A percentile compares a stretch with the other conserved stretches of the same genome.
These are phyloP conservation scores for Cutaneotrichosporon arboriforme DNA, from an alignment of 1,284 basidiomycete genomes.

Conservation along the genomic window DNA sequence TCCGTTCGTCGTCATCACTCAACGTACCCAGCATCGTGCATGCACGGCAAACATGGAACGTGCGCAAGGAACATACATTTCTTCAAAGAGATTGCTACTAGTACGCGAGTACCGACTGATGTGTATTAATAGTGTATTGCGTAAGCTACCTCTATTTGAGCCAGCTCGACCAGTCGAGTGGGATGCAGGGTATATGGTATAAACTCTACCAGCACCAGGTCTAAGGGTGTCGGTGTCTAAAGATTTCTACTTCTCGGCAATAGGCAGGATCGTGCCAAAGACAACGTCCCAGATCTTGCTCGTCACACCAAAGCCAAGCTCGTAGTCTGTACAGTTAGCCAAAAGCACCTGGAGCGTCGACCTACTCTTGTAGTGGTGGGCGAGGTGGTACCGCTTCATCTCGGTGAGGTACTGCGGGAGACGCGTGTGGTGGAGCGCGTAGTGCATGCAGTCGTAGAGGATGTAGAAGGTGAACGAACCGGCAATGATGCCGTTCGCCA, in stretches of 20 bases:
- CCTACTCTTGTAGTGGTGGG: slow-evolving; percentile 87
- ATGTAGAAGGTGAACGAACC: slow-evolving; percentile 89
- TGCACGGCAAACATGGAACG: too few species aligned
- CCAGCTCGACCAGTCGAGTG: too few species aligned
- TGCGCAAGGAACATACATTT: too few species aligned
- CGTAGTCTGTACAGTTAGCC: slow-evolving; percentile 59
- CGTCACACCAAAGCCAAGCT: slow-evolving; percentile 95
- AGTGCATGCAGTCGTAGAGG: slow-evolving; percentile 87
- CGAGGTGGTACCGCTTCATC: slow-evolving; percentile 96
- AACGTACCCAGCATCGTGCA: too few species aligned
- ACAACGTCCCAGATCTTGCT: slow-evolving; percentile 93
- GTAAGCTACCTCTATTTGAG: too few species aligned
- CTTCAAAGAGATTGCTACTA: too few species aligned
- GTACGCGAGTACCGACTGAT: too few species aligned
- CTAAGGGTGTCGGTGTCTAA: too few species aligned
- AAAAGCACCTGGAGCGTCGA: slow-evolving; percentile 7
- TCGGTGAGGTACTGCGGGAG: slow-evolving; percentile 81
- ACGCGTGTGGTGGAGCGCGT: slow-evolving; percentile 82
- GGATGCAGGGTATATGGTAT: too few species aligned
- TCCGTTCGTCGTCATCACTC: too few species aligned
- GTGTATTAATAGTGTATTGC: too few species aligned
- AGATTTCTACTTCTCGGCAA: neutral
- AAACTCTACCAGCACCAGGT: too few species aligned
- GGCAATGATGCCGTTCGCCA: slow-evolving; percentile 90
- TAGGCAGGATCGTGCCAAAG: slow-evolving; percentile 70